Evolutionary conservation across 495 filamentous ascomycete species (phyloP), one percentile per base, ranked within the genome.

Genomic region (Evernia prunastri): DNA sequence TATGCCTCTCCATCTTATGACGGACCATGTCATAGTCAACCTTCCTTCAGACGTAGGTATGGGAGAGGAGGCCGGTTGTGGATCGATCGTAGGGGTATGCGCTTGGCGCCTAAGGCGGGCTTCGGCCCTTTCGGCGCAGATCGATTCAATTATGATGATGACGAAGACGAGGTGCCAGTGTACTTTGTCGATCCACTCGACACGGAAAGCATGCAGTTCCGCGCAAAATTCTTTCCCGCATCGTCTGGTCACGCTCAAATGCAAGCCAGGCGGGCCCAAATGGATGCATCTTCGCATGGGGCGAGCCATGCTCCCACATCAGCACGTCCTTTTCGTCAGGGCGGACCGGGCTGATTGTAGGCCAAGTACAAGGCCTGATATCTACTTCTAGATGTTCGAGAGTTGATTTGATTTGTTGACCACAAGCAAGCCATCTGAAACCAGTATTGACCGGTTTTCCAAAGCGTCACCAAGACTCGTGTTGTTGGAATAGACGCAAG

Each of bases 131-230:
- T 45, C n/a, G 45, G 59, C 61, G 80, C 81, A 49, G 91, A 96
- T 69, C 84, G 87, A 58, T 93, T 87, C 82, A 93, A 90, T 71
- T 94, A 64, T 37, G 90, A 95, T 60, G 89, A 92, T 69, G 73
- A 76, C 59, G 89, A 91, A 37, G 88, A 90, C 64, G 80, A 88
- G 36, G 80, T 82, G 25, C 78, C 81, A 8, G 72, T 77, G 66
- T 91, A 89, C 78, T 78, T 84, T 54, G 78, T 88, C 47, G 89
- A 93, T 73, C 85, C 82, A 47, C 89, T 82, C 68, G 87, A 88
- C 70, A 83, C 84, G 57, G 78, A 81, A 51, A 84, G 87, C 64
- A 80, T 92, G 79, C 85, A 83, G 65, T 90, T 89, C 73, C 83
- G 89, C 20, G 85, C 87, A 39, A 86, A 49, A 49, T 53, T 58